Evolutionary conservation across 352 stramenopile genomes (phyloP), one percentile per base, ranked within the genome.

Genomic region (Phytophthora syringae): DNA sequence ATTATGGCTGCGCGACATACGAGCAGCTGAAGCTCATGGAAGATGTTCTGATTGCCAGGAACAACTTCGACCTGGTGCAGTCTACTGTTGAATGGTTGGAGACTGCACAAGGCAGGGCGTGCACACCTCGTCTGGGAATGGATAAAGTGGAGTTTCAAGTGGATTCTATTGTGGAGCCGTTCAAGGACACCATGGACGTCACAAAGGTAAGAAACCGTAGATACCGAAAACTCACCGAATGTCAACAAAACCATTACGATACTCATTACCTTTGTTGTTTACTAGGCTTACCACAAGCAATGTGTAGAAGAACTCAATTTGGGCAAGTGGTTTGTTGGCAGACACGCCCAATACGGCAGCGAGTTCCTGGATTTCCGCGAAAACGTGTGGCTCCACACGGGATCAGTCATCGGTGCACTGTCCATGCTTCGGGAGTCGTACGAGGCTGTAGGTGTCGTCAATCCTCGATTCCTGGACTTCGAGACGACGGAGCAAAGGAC

Each of bases 321-420:
- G 5, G 44, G 34, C 11, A n/a, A 50, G 7, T 55, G 45, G 21
- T 50, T n/a, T 12, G 6, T 56, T n/a, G 45, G 45, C 5, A 40
- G 18, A 18, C 44, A 55, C 50, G 16, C 13, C 13, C 55, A 55
- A 15, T 48, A 20, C 25, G 55, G 55, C 3, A 21, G 7, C 9
- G 55, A 64, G n/a, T 54, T 56, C 24, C 44, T 64, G 2, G 34
- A 56, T 20, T 54, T 51, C 18, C 45, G 45, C 10, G 55, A 64
- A 16, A 64, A 64, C 15, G 2, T 56, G 6, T 64, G 55, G 32
- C 36, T 56, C 3, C 44, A 56, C 25, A 34, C 55, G 13, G 36
- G 55, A 1, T 56, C 55, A 2, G 50, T 56, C 10, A 56, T 64
- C 18, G 55, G 55, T 13, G 55, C 5, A 9, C 36, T 64, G 0